Percentiles rank a stretch among this genome's conserved stretches.
Evolutionary conservation across 2,329 filamentous ascomycete genomes (phyloP).

Genomic region (Fusarium miscanthi): DNA sequence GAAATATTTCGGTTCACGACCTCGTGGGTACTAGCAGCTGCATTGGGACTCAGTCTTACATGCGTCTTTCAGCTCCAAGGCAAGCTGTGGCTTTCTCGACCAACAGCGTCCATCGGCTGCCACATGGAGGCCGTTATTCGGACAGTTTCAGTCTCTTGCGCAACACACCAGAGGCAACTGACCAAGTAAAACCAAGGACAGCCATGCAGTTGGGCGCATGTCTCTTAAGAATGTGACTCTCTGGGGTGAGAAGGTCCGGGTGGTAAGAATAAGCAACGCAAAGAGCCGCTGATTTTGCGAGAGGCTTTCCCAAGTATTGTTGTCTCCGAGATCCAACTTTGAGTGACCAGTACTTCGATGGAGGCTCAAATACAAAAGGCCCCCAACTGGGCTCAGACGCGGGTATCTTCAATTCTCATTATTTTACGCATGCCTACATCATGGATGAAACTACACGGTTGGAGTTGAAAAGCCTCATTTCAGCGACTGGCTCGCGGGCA

Average conservation of each 20-base stretch:
- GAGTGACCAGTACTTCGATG: fast-evolving
- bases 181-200: background rate
- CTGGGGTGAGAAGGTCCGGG: background rate
- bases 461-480: background rate
- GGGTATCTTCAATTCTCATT: background rate
- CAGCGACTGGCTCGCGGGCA: fast-evolving
- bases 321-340: background rate
- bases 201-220: background rate
- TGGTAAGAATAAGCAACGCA: background rate
- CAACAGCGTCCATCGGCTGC: background rate
- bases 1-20: no score
- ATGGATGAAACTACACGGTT: background rate
- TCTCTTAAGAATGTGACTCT: background rate
- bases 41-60: no score
- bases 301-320: background rate
- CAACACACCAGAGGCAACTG: fast-evolving
- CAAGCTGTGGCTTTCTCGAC: fast-evolving
- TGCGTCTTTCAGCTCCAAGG: background rate
- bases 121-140: no score
- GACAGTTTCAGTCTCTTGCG: background rate
- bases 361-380: no score
- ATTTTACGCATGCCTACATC: no score
- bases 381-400: background rate
- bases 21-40: no score
- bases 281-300: background rate